Evolutionary conservation across 306 rosid genomes (phyloP).

Genomic region (Dalbergia cultrata): DNA sequence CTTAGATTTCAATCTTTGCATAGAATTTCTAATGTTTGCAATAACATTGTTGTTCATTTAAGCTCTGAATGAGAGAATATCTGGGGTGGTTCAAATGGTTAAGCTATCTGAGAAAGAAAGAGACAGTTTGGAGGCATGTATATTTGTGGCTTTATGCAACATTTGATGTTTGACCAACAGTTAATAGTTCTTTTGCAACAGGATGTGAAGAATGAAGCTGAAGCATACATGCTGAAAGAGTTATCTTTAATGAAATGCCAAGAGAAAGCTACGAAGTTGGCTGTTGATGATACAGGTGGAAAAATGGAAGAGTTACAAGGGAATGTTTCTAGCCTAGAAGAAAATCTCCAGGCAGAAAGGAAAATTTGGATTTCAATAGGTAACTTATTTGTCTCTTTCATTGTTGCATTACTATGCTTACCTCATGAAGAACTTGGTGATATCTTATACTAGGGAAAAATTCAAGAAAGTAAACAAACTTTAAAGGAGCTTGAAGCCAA

Average conservation of each 20-base stretch:
- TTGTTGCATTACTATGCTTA: constrained; percentile 11
- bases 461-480: constrained; percentile 67
- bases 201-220: constrained; percentile 97
- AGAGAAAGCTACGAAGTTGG: constrained; percentile 88
- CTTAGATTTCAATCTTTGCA: constrained; percentile 5
- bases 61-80: constrained; percentile 81
- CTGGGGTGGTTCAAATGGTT: constrained; percentile 98
- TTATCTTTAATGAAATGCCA: constrained; percentile 88
- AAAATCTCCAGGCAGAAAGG: constrained; percentile 82
- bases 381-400: background rate
- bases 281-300: constrained; percentile 70
- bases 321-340: constrained; percentile 67
- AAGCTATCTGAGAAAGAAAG: constrained; percentile 98
- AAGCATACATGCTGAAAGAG: constrained; percentile 91
- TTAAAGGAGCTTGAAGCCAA: constrained; percentile 84
- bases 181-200: constrained; percentile 53
- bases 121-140: constrained; percentile 86
- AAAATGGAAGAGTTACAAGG: constrained; percentile 68
- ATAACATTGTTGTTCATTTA: constrained; percentile 52
- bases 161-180: constrained; percentile 29
- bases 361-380: constrained; percentile 36
- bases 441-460: constrained; percentile 72
- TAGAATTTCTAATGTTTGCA: constrained; percentile 27
- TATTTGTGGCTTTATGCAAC: constrained; percentile 36
- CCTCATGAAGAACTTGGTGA: constrained; percentile 39